Base-by-base conservation (phyloP, 2,329 filamentous ascomycete genomes). In the Aspergillus awamori region DNA sequence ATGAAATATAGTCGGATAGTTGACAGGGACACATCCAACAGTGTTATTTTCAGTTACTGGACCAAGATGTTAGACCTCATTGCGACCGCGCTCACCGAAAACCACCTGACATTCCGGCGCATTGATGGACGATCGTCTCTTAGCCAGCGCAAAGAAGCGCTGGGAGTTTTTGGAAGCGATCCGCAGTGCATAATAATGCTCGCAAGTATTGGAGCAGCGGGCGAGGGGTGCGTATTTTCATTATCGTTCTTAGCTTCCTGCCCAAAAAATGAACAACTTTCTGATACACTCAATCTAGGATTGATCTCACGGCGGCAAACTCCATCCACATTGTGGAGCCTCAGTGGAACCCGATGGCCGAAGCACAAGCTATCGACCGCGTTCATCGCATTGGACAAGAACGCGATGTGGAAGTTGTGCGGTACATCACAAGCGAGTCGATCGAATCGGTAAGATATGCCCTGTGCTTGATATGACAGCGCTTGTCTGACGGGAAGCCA, bases 321-420 rank as follows among this genome's bases (percentile, higher is more conserved):
- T 47, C 41, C 15, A 54, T 67, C 10, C 63, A 65, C 74, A 90
- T 96, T 68, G 95, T 97, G 91, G 93, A 97, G 74, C 93, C 93
- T 10, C 91, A 96, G 72, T 97, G 92, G 81, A 97, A 97, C 70
- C 93, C 93, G 0, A 92, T 91, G 0, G 90, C 91, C 0, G 93
- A 97, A 78, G 89, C 91, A 4, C 93, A 97, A 77, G 93, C 93
- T 5, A 84, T 96, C 8, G 93, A 96, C 72, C 89, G 93, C 22
- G 91, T 97, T 8, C 91, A 94, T 74, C 86, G 92, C 11, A 80
- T 95, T 4, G 92, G 93, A 0, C 93, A 97, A 80, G 93, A 86
- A 71, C 82, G 92, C 20, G 84, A 87, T 11, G 93, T 97, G 0
- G 83, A 84, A 15, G 93, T 92, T 3, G 87, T 89, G 47, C 85